Evolutionary conservation across 23 red algal species (phyloP).

Genomic region (Gracilaria gracilis): DNA sequence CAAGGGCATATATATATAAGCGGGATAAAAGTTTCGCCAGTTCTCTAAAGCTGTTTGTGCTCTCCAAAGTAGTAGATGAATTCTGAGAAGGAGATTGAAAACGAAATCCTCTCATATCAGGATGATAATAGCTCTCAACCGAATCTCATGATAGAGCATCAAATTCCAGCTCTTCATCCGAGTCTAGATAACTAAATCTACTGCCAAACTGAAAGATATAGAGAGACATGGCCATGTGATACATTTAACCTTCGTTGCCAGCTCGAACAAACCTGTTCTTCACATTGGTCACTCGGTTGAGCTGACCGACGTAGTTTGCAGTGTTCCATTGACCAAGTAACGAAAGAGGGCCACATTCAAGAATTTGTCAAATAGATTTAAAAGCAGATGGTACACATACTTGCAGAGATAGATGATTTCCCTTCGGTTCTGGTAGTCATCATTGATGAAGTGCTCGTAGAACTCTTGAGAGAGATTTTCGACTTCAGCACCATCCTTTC

Average conservation of each 20-base stretch:
- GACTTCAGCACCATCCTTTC: background rate
- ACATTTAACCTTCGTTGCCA: background rate
- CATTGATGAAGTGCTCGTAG: background rate
- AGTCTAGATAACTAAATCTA: background rate
- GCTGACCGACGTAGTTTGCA: background rate
- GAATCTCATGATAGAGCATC: background rate
- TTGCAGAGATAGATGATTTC: background rate
- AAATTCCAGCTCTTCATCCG: background rate
- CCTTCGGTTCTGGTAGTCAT: background rate
- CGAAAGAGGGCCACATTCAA: background rate
- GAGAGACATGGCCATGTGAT: background rate
- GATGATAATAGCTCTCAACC: background rate
- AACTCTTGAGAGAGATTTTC: background rate
- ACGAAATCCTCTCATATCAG: background rate
- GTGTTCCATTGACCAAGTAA: background rate
- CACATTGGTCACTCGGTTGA: background rate
- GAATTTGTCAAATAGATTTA: background rate
- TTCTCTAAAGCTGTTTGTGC: background rate
- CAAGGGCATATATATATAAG: background rate
- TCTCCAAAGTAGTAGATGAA: background rate
- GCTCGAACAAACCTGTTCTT: constrained; percentile 5
- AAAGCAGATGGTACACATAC: constrained; percentile 15
- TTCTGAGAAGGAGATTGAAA: background rate
- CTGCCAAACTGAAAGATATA: background rate
- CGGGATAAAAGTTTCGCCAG: background rate